Evolutionary conservation across 176 grass and related monocot genomes (phyloP), one percentile per base, ranked within the genome.

Genomic region (Miscanthus lutarioriparius): DNA sequence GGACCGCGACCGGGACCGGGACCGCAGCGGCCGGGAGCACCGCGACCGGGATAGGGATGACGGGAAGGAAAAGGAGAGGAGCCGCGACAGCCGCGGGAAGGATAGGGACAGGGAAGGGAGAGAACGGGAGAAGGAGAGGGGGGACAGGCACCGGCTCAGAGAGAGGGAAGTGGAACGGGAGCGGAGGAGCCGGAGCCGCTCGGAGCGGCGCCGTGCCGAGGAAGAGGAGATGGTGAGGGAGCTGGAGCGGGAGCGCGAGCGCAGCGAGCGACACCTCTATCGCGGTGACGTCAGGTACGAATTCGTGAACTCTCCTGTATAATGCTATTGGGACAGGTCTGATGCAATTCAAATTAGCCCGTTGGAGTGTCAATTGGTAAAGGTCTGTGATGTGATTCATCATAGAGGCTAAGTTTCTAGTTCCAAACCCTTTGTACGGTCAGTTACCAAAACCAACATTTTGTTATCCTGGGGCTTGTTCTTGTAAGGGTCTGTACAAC

Each of bases 241-340:
- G 83, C 83, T 90, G 35, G 54, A 86, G 84, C 74, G 43, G 16
- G 84, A 90, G 80, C 84, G 88, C 2, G 89, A 88, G 33, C 77
- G 66, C 69, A 80, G 66, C 58, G 92, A 94, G 58, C 88, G 68
- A 20, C 80, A 82, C 77, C 85, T 67, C 51, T 89, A 92, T 66
- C 72, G 87, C 16, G 92, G 84, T 40, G 90, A 91, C 86, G 93
- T 90, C 85, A 95, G 96, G 96, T 95, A 62, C 66, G 40, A 28
- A 33, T 85, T 91, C 74, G 17, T 75, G 35, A 71, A 37, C 66
- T 82, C 67, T 49, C 72, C 4, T 54, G 51, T 51, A 10, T 43
- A 59, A 19, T 48, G n/a, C 38, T 79, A 25, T 16, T 36, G 27
- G 27, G 23, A 53, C 82, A 66, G 0, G 12, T 67, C 61, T 20